Evolutionary conservation across 371 early-diverging fungal species (phyloP).

Genomic region (Lichtheimia ramosa): DNA sequence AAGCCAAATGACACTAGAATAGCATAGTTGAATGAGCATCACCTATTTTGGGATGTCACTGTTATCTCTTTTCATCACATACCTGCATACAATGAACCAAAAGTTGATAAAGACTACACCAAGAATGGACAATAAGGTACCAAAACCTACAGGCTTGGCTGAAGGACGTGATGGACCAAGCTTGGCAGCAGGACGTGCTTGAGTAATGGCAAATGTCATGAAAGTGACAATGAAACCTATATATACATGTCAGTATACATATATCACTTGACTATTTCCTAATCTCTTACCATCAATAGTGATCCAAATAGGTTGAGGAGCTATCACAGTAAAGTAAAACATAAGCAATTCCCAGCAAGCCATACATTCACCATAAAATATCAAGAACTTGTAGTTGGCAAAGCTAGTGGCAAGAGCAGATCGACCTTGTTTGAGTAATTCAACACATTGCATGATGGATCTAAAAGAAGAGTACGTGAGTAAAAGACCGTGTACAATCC

Average conservation of each 20-base stretch:
- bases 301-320: slow-evolving; percentile 73
- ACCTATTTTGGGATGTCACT: background rate
- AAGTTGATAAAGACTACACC: slow-evolving; percentile 71
- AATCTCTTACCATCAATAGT: slow-evolving; percentile 57
- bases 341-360: slow-evolving; percentile 65
- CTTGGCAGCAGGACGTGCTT: slow-evolving; percentile 56
- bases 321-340: slow-evolving; percentile 70
- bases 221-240: slow-evolving; percentile 54
- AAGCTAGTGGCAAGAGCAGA: slow-evolving; percentile 76
- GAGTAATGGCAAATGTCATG: slow-evolving; percentile 68
- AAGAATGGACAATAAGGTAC: slow-evolving; percentile 64
- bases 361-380: slow-evolving; percentile 79
- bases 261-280: background rate
- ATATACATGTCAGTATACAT: background rate
- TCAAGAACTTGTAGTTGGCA: slow-evolving; percentile 78
- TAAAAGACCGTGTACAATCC: slow-evolving; percentile 44
- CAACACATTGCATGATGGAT: slow-evolving; percentile 71
- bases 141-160: slow-evolving; percentile 66
- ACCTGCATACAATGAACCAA: slow-evolving; percentile 53
- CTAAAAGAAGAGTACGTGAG: slow-evolving; percentile 48
- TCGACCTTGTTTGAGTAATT: slow-evolving; percentile 72
- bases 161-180: slow-evolving; percentile 68
- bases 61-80: background rate
- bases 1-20: slow-evolving; percentile 49
- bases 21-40: background rate